phyloP scores from a whole-genome alignment of 805 yeast species.

The Helenozyma rhizophorensis region DNA sequence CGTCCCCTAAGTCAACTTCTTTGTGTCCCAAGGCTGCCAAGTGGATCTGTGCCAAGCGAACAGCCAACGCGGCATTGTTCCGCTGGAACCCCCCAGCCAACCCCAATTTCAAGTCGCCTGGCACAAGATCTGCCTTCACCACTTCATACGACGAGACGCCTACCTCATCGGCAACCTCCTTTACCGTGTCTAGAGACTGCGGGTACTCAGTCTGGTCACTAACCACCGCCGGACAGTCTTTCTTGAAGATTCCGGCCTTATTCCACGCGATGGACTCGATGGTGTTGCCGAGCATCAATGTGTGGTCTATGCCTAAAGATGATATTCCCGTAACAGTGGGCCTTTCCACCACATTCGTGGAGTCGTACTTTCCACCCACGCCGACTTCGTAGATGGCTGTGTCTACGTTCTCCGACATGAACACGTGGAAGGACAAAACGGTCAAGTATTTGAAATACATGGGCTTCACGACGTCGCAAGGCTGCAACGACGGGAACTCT shows the following conservation, averaged over 20 bases:
- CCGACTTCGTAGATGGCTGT: constrained; percentile 97
- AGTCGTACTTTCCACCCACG: constrained; percentile 95
- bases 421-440: constrained; percentile 84
- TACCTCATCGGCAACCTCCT: constrained; percentile 66
- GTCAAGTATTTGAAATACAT: constrained; percentile 92
- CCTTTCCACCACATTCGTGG: constrained; percentile 79
- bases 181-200: constrained; percentile 51
- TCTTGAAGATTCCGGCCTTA: constrained; percentile 88
- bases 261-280: constrained; percentile 92
- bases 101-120: constrained; percentile 52
- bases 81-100: constrained; percentile 81
- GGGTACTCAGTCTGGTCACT: constrained; percentile 49
- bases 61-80: constrained; percentile 84
- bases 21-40: constrained; percentile 45
- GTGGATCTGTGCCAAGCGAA: constrained; percentile 61
- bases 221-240: constrained; percentile 62
- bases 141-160: constrained; percentile 41
- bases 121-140: constrained; percentile 44
- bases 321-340: constrained; percentile 87
- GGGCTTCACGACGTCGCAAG: constrained; percentile 73
- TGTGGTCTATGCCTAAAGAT: constrained; percentile 89
- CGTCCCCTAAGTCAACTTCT: constrained; percentile 18
- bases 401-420: constrained; percentile 82
- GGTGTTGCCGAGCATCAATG: constrained; percentile 79
- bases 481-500: constrained; percentile 60